Evolutionary conservation across 768 basidiomycete species (phyloP).

Genomic region (Phanerochaete sordida): DNA sequence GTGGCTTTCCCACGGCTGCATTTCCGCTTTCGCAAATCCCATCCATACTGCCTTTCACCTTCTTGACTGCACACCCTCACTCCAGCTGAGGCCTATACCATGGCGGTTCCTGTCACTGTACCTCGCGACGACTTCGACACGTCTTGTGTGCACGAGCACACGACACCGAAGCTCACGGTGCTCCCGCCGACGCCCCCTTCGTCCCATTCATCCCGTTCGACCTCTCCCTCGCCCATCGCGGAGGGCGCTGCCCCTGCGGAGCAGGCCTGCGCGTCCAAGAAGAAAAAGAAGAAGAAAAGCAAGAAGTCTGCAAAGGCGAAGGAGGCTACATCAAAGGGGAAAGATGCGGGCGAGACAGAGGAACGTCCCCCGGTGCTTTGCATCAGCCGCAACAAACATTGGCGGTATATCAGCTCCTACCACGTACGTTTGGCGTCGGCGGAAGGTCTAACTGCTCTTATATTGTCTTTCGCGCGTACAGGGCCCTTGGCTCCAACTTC

Average conservation of each 20-base stretch:
- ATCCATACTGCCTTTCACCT: not conserved
- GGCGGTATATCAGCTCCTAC: conserved; percentile 90
- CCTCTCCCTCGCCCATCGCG: conserved; percentile 19
- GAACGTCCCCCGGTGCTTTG: conserved; percentile 65
- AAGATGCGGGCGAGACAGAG: conserved; percentile 31
- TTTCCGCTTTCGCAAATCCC: conserved; percentile 4
- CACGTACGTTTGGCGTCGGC: conserved; percentile 52
- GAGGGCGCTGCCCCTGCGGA: conserved; percentile 23
- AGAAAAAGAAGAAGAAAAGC: conserved; percentile 65
- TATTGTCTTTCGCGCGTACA: conserved; percentile 25
- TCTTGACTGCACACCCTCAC: not conserved
- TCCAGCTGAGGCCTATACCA: not conserved
- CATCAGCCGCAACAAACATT: conserved; percentile 92
- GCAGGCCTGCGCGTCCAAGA: conserved; percentile 40
- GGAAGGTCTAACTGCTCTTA: conserved; percentile 3
- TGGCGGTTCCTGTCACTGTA: conserved; percentile 3
- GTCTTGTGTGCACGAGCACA: not conserved
- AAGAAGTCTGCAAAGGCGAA: conserved; percentile 45
- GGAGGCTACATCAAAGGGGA: conserved; percentile 7
- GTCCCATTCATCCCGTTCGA: conserved; percentile 22
- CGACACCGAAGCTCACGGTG: not conserved
- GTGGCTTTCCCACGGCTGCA: conserved; percentile 1
- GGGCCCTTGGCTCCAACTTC: conserved; percentile 92
- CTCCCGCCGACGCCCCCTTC: conserved; percentile 4
- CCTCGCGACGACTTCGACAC: not conserved